These are phyloP conservation scores for Umbelopsis sp. DNA, from an alignment of 371 early-diverging fungal genomes.

Conservation along the genomic window DNA sequence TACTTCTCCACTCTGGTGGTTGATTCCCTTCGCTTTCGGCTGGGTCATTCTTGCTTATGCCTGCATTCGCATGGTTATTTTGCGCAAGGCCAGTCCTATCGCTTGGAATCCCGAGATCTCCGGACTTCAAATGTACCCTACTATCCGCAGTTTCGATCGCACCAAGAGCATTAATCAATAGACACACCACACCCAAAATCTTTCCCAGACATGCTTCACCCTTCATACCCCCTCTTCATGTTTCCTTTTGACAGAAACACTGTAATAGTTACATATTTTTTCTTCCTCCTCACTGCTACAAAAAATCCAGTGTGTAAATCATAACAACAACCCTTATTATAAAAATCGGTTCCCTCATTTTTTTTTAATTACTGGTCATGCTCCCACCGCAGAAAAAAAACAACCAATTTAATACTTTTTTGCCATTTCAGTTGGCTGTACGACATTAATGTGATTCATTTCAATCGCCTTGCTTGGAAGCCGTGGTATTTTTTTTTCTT, in stretches of 20 bases:
- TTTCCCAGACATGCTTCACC: neutral
- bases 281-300: neutral
- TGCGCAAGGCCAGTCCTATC: constrained; percentile 63
- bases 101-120: constrained; percentile 72
- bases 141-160: constrained; percentile 42
- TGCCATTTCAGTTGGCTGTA: neutral
- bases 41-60: constrained; percentile 76
- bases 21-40: constrained; percentile 82
- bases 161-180: constrained; percentile 18
- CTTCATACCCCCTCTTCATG: neutral
- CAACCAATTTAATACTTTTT: neutral
- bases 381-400: no score
- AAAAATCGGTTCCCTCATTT: no score
- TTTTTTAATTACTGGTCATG: no score
- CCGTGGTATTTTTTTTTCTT: neutral
- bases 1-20: constrained; percentile 73
- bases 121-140: constrained; percentile 74
- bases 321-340: neutral
- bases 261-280: constrained; percentile 8
- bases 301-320: neutral
- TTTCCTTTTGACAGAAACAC: neutral
- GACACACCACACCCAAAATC: neutral
- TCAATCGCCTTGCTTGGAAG: neutral
- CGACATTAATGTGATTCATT: neutral
- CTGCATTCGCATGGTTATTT: constrained; percentile 61